Percentiles rank a stretch among this genome's conserved stretches.
Conservation (phyloP, 1,284 basidiomycete species). For the Fomitopsis pinicola region DNA sequence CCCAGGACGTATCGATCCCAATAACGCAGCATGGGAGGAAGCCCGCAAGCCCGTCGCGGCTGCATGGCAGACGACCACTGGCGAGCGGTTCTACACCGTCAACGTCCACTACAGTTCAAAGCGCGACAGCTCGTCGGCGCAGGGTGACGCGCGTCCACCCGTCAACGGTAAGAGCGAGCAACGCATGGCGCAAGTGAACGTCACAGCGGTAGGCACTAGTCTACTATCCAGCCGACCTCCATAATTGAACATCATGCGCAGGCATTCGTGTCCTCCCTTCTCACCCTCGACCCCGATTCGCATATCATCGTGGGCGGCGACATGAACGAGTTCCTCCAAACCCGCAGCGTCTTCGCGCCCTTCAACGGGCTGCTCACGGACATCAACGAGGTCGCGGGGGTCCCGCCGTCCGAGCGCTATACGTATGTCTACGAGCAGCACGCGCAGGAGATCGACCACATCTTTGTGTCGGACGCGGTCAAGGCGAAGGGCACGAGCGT, state of each 20-base stretch:
- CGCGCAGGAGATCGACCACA: slow-evolving; percentile 55
- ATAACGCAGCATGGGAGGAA: slow-evolving; percentile 49
- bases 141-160: slow-evolving; percentile 56
- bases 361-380: slow-evolving; percentile 41
- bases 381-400: slow-evolving; percentile 45
- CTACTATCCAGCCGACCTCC: neutral
- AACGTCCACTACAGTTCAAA: slow-evolving; percentile 63
- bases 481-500: slow-evolving; percentile 30
- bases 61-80: slow-evolving; percentile 46
- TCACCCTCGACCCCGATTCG: slow-evolving; percentile 40
- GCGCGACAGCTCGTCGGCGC: slow-evolving; percentile 47
- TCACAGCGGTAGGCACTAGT: slow-evolving; percentile 38
- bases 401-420: slow-evolving; percentile 50
- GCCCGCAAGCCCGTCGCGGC: slow-evolving; percentile 63
- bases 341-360: slow-evolving; percentile 46
- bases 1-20: slow-evolving; percentile 60
- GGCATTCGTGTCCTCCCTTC: slow-evolving; percentile 47
- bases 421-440: slow-evolving; percentile 60
- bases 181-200: slow-evolving; percentile 47
- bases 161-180: slow-evolving; percentile 49
- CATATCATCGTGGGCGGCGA: slow-evolving; percentile 57
- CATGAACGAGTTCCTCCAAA: slow-evolving; percentile 59
- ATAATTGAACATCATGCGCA: slow-evolving; percentile 18
- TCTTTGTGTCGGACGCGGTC: slow-evolving; percentile 48
- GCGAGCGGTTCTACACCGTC: slow-evolving; percentile 50